A percentile compares a stretch with the other conserved stretches of the same genome.
phyloP scores from a whole-genome alignment of 805 yeast genomes.

The Debaryomyces castellii region DNA sequence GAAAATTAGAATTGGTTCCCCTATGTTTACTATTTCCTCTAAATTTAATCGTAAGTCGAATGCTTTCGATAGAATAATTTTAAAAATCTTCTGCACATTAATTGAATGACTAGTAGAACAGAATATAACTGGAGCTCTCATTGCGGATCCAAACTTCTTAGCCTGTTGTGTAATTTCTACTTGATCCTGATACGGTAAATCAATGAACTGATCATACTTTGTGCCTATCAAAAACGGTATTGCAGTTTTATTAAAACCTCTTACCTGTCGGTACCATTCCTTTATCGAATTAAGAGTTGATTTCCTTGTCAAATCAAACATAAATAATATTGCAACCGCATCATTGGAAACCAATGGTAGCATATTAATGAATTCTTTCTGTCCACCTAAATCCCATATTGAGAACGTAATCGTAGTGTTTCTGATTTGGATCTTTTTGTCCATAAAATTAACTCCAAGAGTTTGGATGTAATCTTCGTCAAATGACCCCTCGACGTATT shows the following conservation, averaged over 20 bases:
- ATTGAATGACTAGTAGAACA: conserved; percentile 91
- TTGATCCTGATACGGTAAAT: conserved; percentile 76
- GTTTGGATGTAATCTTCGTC: conserved; percentile 93
- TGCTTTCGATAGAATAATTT: conserved; percentile 84
- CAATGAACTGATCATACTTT: conserved; percentile 84
- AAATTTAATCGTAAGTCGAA: conserved; percentile 80
- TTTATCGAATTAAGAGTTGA: conserved; percentile 83
- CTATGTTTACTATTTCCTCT: conserved; percentile 79
- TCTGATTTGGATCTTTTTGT: conserved; percentile 78
- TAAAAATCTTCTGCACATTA: conserved; percentile 91
- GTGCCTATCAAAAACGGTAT: conserved; percentile 92
- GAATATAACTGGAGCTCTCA: conserved; percentile 83
- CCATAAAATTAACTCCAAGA: conserved; percentile 93
- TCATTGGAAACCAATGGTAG: conserved; percentile 88
- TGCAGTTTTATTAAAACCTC: conserved; percentile 87
- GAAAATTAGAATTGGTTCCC: conserved; percentile 89
- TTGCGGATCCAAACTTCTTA: conserved; percentile 79
- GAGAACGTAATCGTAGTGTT: conserved; percentile 87
- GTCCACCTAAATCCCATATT: conserved; percentile 96
- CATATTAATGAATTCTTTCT: conserved; percentile 93
- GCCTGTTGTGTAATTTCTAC: conserved; percentile 81
- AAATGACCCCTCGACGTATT: conserved; percentile 92
- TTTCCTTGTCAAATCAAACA: conserved; percentile 85
- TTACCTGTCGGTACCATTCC: conserved; percentile 92
- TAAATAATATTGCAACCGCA: conserved; percentile 85